Base-by-base conservation (phyloP, 352 stramenopile species). In the Phytophthora boehmeriae region DNA sequence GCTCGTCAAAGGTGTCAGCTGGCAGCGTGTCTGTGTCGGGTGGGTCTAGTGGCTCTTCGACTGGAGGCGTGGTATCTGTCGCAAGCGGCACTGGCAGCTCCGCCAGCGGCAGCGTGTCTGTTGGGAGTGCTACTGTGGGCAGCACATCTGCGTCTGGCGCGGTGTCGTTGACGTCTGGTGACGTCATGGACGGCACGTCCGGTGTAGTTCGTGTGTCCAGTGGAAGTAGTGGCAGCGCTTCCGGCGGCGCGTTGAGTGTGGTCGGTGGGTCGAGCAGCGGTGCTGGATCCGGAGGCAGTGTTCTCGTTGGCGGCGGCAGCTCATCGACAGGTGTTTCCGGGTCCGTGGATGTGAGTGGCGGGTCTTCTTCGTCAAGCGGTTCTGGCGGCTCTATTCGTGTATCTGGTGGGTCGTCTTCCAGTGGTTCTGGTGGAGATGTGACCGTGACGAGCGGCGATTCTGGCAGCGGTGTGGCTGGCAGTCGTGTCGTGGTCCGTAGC, bases 391-490 rank as follows among this genome's bases (percentile, higher is more conserved):
- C 51, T 43, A 36, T 58, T 11, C 32, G 17, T 14, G 42, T 59
- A 16, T 57, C 44, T 25, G 61, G 61, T 27, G 47, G 41, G 0
- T 68, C 60, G 36, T 57, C 52, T 27, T 19, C 34, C 1, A 59
- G 60, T 30, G 53, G 46, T 9, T 27, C 44, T 36, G 56, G 63
- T n/a, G 57, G 49, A 2, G 30, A 59, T 8, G 50, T 71, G 44
- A 48, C 34, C 14, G 9, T 71, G 20, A 19, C 20, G 4, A 54
- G 55, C 35, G 55, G 55, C 19, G 23, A 52, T 22, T 57, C 50
- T 19, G 14, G 19, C 19, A 48, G 19, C 13, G 28, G 25, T 4
- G 11, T 27, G 8, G 8, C 25, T 23, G 39, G 52, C 39, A 48
- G 52, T 14, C 16, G 38, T 44, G 52, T 59, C 27, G 23, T 32